A percentile compares a stretch with the other conserved stretches of the same genome.
Conservation (phyloP, 208 protist species). For the Naegleria lovaniensis region DNA sequence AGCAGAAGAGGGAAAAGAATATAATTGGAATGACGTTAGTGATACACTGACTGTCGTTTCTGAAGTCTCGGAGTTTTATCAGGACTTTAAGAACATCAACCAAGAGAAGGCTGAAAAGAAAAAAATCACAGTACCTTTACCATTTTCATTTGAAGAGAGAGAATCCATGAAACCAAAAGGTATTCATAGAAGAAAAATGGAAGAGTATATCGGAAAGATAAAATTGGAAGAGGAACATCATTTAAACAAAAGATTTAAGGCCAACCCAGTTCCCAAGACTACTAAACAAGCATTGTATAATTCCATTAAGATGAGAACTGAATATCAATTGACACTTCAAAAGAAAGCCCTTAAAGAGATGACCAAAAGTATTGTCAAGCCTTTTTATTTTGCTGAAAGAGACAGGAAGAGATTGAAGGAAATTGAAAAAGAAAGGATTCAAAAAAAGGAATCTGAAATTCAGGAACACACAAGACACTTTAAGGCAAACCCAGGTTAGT, state of each 20-base stretch:
- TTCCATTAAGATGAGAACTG: not conserved
- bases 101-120: not conserved
- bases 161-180: not conserved
- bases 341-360: not conserved
- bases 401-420: not conserved
- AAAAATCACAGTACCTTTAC: not conserved
- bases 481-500: not conserved
- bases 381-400: not conserved
- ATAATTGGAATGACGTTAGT: not conserved
- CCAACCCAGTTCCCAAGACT: not conserved
- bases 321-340: not conserved
- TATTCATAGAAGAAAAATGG: not conserved
- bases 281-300: not conserved
- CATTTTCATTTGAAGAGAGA: not conserved
- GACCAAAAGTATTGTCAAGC: not conserved
- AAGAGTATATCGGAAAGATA: not conserved
- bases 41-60: not conserved
- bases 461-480: not conserved
- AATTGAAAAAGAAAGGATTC: not conserved
- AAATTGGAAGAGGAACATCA: not conserved
- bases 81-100: not conserved
- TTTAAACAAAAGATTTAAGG: slow-evolving; percentile 8
- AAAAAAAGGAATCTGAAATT: not conserved
- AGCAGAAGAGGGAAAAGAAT: not conserved
- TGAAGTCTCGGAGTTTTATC: not conserved